Evolutionary conservation across 2,329 filamentous ascomycete species (phyloP), one percentile per base, ranked within the genome.

Genomic region (Zasmidium cellare): DNA sequence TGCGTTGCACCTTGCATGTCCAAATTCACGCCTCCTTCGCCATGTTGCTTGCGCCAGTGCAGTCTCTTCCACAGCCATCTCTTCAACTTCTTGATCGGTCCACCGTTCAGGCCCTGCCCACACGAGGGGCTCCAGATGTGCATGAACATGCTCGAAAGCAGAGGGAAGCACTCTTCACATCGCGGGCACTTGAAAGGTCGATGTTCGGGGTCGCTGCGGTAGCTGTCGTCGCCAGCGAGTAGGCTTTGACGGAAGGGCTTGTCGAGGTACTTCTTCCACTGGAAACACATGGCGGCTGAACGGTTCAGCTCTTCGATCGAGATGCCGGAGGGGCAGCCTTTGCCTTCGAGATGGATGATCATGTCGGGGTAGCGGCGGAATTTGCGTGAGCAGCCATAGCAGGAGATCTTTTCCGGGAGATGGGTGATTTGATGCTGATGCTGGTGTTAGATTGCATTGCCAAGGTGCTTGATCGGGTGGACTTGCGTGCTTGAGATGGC

Each of bases 271-370:
- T 60, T 58, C 51, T 57, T 63, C 51, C 56, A 58, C 46, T 59
- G 53, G 35, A 44, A 58, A 41, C 58, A 63, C 28, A 54, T 53
- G 3, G 58, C 61, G 6, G 58, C 58, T 22, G 58, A 19, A 5
- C 56, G 53, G 19, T 63, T 58, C 16, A 63, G 46, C 2, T 19
- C 44, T 9, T n/a, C 9, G 3, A 56, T n/a, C 9, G 55, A 41
- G 16, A 51, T 44, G 24, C 58, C 61, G 14, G 53, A 60, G 2
- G 28, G 22, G 45, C 58, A 63, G 1, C 11, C 56, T 12, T 46
- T 53, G 44, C 46, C 25, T 50, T 63, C 58, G 28, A 60, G 49
- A 24, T 63, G 61, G 53, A 57, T 51, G 50, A 63, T 49, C 61
- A 58, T 63, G 56, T 55, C 58, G 24, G 47, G 24, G 19, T 58